Percentiles rank a stretch among this genome's conserved stretches.
Conservation (phyloP, 2,329 filamentous ascomycete species). For the Sarocladium oryzae region DNA sequence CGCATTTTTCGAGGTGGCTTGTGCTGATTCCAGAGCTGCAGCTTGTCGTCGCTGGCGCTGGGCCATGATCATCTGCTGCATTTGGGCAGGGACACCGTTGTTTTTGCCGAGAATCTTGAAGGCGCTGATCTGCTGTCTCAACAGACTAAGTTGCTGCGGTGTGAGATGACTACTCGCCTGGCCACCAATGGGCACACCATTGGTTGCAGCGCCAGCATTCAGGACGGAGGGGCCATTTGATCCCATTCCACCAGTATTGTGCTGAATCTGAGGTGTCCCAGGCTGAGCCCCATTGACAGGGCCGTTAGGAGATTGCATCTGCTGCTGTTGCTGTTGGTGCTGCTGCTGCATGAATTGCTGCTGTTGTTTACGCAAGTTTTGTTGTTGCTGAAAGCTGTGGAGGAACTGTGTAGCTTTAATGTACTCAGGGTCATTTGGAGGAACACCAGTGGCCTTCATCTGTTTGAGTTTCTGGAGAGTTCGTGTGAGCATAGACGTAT, state of each 20-base stretch:
- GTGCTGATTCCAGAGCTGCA: constrained; percentile 35
- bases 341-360: constrained; percentile 36
- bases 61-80: constrained; percentile 79
- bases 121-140: constrained; percentile 82
- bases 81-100: constrained; percentile 65
- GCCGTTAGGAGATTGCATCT: constrained; percentile 43
- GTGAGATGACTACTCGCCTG: constrained; percentile 57
- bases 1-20: constrained; percentile 20
- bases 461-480: constrained; percentile 73
- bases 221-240: constrained; percentile 21
- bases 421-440: constrained; percentile 78
- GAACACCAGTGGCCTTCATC: constrained; percentile 81
- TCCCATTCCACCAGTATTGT: constrained; percentile 13
- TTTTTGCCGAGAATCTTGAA: constrained; percentile 91
- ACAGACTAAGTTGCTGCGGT: constrained; percentile 67
- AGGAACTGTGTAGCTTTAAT: constrained; percentile 76
- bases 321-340: constrained; percentile 45
- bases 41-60: constrained; percentile 60
- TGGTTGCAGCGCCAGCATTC: constrained; percentile 23
- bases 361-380: constrained; percentile 45
- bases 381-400: constrained; percentile 61
- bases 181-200: constrained; percentile 22
- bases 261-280: constrained; percentile 23
- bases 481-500: neutral
- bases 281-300: constrained; percentile 44